These are phyloP conservation scores for Trichoderma gamsii DNA, from an alignment of 495 filamentous ascomycete genomes.

Conservation along the genomic window DNA sequence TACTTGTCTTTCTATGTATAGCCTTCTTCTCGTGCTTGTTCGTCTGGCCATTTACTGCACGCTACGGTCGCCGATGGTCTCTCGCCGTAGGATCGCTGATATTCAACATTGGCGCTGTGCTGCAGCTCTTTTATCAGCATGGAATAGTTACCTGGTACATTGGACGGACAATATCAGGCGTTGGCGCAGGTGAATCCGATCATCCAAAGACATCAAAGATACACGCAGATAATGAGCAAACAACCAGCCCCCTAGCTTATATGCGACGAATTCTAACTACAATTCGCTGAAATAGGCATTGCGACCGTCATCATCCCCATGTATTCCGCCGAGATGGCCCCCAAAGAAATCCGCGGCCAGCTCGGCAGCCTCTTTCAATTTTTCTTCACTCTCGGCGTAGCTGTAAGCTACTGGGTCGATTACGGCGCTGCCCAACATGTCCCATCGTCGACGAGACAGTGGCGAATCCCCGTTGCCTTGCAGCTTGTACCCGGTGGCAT, in stretches of 20 bases:
- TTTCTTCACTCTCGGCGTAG: slow-evolving; percentile 44
- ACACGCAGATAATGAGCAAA: neutral
- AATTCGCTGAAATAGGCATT: slow-evolving; percentile 30
- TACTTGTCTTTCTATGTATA: neutral
- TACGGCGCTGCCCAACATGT: slow-evolving; percentile 36
- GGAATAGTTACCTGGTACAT: slow-evolving; percentile 43
- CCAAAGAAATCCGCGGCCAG: slow-evolving; percentile 44
- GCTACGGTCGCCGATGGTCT: slow-evolving; percentile 40
- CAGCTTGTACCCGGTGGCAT: slow-evolving; percentile 40
- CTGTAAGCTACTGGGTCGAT: slow-evolving; percentile 46
- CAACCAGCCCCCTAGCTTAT: neutral
- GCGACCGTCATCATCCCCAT: slow-evolving; percentile 50
- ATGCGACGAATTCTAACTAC: neutral
- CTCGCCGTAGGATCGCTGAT: slow-evolving; percentile 36
- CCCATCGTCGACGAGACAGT: slow-evolving; percentile 33
- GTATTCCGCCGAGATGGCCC: slow-evolving; percentile 47
- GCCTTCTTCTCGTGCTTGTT: slow-evolving; percentile 40
- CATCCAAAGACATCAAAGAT: neutral
- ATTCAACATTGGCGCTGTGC: slow-evolving; percentile 39
- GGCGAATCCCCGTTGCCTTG: slow-evolving; percentile 45
- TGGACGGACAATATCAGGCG: slow-evolving; percentile 40
- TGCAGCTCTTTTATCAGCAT: slow-evolving; percentile 39
- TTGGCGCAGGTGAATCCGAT: slow-evolving; percentile 26
- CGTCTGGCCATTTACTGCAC: slow-evolving; percentile 39
- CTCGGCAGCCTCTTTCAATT: slow-evolving; percentile 41